Percentiles rank a stretch among this genome's conserved stretches.
phyloP scores from a whole-genome alignment of 768 basidiomycete genomes.

The Hydnomerulius pinastri region DNA sequence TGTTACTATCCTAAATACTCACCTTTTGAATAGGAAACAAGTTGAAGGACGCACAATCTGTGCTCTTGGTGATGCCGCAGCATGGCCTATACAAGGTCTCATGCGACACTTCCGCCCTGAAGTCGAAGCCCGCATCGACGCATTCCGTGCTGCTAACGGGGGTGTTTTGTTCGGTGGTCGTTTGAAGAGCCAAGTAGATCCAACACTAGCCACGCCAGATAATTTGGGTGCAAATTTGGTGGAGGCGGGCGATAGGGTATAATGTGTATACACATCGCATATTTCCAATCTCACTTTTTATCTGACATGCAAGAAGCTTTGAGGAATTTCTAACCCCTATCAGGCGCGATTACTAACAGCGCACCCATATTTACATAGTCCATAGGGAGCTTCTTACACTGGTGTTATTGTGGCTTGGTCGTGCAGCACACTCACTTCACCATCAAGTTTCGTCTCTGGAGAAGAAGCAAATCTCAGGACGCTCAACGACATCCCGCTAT shows the following conservation, averaged over 20 bases:
- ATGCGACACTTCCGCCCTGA: constrained; percentile 98
- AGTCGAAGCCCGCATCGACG: constrained; percentile 84
- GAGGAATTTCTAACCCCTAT: neutral
- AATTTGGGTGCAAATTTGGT: constrained; percentile 60
- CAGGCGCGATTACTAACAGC: no score
- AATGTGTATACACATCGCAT: neutral
- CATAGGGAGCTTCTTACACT: no score
- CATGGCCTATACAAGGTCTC: constrained; percentile 98
- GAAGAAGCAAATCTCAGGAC: neutral
- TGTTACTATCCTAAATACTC: neutral
- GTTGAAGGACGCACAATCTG: constrained; percentile 97
- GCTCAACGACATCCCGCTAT: neutral
- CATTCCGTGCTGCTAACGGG: constrained; percentile 74
- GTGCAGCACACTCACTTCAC: neutral
- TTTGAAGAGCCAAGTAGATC: constrained; percentile 66
- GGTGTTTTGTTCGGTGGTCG: constrained; percentile 88
- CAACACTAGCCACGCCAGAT: constrained; percentile 71
- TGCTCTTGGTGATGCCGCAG: constrained; percentile 94
- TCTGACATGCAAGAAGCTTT: neutral
- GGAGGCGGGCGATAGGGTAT: constrained; percentile 40
- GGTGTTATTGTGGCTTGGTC: neutral
- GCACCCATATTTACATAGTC: no score
- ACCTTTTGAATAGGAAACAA: constrained; percentile 69
- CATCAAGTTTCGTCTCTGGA: neutral
- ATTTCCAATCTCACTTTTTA: neutral